These are phyloP conservation scores for Tuber brumale DNA, from an alignment of 495 filamentous ascomycete genomes.

Conservation along the genomic window DNA sequence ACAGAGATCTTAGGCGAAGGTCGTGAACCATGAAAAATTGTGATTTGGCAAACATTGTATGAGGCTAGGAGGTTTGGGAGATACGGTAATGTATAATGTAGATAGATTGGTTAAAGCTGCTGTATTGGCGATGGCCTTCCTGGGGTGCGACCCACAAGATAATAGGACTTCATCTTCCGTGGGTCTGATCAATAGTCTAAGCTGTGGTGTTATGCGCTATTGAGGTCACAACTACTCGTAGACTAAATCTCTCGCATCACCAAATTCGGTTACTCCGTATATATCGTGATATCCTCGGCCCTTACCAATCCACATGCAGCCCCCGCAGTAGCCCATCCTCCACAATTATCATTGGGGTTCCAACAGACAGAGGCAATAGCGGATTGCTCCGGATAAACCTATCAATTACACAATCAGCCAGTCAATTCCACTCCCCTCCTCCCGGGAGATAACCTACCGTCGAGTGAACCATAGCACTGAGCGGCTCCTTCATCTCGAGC, in stretches of 20 bases:
- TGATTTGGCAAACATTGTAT: not conserved
- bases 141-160: not conserved
- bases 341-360: conserved; percentile 58
- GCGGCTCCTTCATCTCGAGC: conserved; percentile 44
- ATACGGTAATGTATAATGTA: too few relatives aligned
- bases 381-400: conserved; percentile 55
- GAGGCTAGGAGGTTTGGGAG: not conserved
- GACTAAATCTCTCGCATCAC: not conserved
- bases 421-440: not conserved
- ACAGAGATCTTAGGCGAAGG: not conserved
- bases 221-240: not conserved
- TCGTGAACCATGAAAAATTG: not conserved
- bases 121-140: not conserved
- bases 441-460: conserved; percentile 11
- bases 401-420: conserved; percentile 41
- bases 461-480: conserved; percentile 29
- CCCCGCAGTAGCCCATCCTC: conserved; percentile 60
- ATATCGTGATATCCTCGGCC: conserved; percentile 60
- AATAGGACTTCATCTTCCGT: not conserved
- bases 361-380: conserved; percentile 55
- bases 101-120: not conserved
- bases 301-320: conserved; percentile 58
- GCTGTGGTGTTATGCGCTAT: not conserved
- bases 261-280: not conserved
- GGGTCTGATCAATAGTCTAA: not conserved